Conservation (phyloP, 495 filamentous ascomycete species). For the Podospora tetraspora region DNA sequence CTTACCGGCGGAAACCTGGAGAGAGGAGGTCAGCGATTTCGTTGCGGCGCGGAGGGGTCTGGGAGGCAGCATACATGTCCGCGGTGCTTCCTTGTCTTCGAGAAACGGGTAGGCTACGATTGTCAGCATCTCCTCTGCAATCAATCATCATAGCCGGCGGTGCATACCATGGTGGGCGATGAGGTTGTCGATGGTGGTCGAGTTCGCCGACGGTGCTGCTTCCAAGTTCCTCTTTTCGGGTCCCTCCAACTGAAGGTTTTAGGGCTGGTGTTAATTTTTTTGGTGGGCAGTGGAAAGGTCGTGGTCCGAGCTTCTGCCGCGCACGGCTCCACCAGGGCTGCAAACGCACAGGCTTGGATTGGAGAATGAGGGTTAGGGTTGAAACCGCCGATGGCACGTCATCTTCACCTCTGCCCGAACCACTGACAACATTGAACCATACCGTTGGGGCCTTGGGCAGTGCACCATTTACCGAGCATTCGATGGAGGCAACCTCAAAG, state of each 20-base stretch:
- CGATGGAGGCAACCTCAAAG: not conserved
- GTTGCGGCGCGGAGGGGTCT: constrained; percentile 3
- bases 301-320: constrained; percentile 23
- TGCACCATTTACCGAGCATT: not conserved
- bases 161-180: constrained; percentile 32
- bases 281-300: constrained; percentile 27
- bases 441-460: not conserved
- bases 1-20: constrained; percentile 38
- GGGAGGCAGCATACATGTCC: constrained; percentile 30
- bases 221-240: constrained; percentile 22
- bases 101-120: constrained; percentile 34
- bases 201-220: constrained; percentile 32
- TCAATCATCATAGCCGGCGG: not conserved
- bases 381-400: not conserved
- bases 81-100: constrained; percentile 39
- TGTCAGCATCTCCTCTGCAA: constrained; percentile 25
- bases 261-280: constrained; percentile 35
- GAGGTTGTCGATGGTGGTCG: constrained; percentile 31
- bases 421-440: not conserved
- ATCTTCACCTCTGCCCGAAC: not conserved
- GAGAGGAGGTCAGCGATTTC: constrained; percentile 22
- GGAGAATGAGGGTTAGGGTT: constrained; percentile 17
- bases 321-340: not conserved
- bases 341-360: constrained; percentile 2
- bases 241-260: constrained; percentile 24